A percentile compares a stretch with the other conserved stretches of the same genome.
These are phyloP conservation scores for Pterula multifida DNA, from an alignment of 1,284 basidiomycete species.

Conservation along the genomic window DNA sequence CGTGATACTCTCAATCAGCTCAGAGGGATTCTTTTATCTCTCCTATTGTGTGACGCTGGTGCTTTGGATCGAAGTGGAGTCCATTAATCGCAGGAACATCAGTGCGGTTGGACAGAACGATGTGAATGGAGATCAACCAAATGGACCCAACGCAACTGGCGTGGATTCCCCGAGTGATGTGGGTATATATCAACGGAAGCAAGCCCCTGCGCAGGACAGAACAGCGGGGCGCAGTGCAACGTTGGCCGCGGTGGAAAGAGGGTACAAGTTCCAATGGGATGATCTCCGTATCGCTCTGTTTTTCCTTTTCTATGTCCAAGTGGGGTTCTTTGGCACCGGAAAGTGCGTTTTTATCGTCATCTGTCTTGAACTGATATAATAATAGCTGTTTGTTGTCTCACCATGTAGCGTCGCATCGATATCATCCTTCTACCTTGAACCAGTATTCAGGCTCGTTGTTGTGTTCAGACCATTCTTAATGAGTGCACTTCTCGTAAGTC, in stretches of 20 bases:
- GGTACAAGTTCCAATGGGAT: slow-evolving; percentile 40
- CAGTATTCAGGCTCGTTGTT: slow-evolving; percentile 81
- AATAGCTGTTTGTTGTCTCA: no score
- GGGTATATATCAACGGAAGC: background rate
- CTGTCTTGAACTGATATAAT: slow-evolving; percentile 6
- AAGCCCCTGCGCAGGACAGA: background rate
- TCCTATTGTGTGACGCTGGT: slow-evolving; percentile 53
- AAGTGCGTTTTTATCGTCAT: slow-evolving; percentile 47
- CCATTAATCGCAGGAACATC: slow-evolving; percentile 21
- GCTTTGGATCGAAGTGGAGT: slow-evolving; percentile 65
- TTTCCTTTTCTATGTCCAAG: slow-evolving; percentile 81
- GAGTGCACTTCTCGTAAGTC: slow-evolving; percentile 57
- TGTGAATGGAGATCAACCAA: background rate
- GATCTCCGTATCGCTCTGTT: slow-evolving; percentile 71
- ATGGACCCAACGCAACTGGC: no score
- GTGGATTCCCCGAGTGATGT: no score
- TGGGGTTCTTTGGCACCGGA: slow-evolving; percentile 83
- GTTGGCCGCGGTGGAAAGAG: background rate
- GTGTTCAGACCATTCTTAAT: slow-evolving; percentile 84
- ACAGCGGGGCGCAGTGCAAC: no score
- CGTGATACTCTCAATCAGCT: slow-evolving; percentile 71
- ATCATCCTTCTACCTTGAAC: slow-evolving; percentile 84
- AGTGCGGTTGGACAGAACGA: slow-evolving; percentile 4
- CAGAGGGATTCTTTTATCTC: slow-evolving; percentile 75
- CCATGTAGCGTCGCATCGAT: slow-evolving; percentile 72